Base-by-base conservation (phyloP, 345 rosid species). In the Salix brachista region DNA sequence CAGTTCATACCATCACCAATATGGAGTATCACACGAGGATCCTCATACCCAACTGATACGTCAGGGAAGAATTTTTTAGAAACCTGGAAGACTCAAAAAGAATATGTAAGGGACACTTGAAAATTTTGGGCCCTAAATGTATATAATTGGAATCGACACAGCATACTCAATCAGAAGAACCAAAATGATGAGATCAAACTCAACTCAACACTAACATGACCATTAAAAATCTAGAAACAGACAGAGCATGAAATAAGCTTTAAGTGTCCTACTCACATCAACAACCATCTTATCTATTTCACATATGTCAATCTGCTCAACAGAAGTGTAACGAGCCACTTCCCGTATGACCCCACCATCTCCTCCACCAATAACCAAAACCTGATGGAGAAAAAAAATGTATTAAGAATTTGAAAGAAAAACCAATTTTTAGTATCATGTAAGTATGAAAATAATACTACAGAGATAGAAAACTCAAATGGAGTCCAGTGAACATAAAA, bases 231-330 rank as follows among this genome's bases (percentile, higher is more conserved):
- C 9, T 12, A 39, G 25, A 2, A 60, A 26, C 39, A 28, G 37
- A 8, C 18, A 4, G 23, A 46, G 52, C 32, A 71, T 37, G 58
- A 36, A 65, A 37, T 9, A 69, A 32, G 69, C 5, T 23, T 42
- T 30, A 71, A n/a, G 13, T 25, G 52, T 41, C 44, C 58, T 8
- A 88, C 99, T 93, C 84, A 95, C 99, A 75, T 95, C 97, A 77
- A 95, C 89, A 50, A 95, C 99, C 99, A 95, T 91, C 85, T 90
- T 86, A 79, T 95, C 99, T 18, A 95, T 95, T 85, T 93, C 99
- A 84, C 97, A 95, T 34, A 95, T 93, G 79, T 95, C 99, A 81
- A 95, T 89, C 76, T 89, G 88, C 83, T 89, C 96, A 11, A 95
- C 82, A 69, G 98, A 93, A 76, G 92, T 77, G 85, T 95, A 91